phyloP scores from a whole-genome alignment of 768 basidiomycete species.

The Hericium coralloides region DNA sequence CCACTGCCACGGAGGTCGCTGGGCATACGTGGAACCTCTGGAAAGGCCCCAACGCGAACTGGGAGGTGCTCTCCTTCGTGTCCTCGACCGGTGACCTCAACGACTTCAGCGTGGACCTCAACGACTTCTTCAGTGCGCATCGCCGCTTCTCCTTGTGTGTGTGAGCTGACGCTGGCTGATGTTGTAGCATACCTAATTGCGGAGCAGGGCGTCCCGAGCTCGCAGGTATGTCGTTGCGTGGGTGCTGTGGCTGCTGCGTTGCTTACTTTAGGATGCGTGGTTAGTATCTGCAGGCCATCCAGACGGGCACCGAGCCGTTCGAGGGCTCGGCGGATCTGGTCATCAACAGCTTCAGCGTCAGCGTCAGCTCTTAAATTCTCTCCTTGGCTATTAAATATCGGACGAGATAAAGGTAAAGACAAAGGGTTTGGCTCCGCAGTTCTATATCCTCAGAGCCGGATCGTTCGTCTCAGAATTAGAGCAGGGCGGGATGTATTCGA shows the following conservation, averaged over 20 bases:
- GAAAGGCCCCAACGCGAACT: constrained; percentile 43
- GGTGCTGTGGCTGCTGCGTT: neutral
- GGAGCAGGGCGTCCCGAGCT: constrained; percentile 37
- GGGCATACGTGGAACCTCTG: constrained; percentile 50
- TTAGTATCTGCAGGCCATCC: constrained; percentile 44
- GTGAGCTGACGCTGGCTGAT: neutral
- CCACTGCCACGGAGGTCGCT: constrained; percentile 31
- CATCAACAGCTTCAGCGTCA: constrained; percentile 32
- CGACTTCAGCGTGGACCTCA: constrained; percentile 43
- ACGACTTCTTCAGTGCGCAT: constrained; percentile 44
- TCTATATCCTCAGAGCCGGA: no score
- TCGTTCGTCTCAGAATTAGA: no score
- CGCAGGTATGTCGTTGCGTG: constrained; percentile 28
- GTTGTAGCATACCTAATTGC: constrained; percentile 34
- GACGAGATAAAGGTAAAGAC: no score
- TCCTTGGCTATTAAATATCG: no score
- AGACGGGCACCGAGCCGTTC: constrained; percentile 49
- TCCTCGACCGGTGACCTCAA: constrained; percentile 37
- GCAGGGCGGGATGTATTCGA: no score
- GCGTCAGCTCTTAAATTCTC: constrained; percentile 17
- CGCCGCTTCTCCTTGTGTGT: neutral
- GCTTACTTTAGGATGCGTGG: neutral
- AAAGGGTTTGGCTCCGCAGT: no score
- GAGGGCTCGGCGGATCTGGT: constrained; percentile 39
- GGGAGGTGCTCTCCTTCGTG: constrained; percentile 51